Conservation (phyloP, 192 early-diverging fungal species). For the Entomortierella parvispora region DNA sequence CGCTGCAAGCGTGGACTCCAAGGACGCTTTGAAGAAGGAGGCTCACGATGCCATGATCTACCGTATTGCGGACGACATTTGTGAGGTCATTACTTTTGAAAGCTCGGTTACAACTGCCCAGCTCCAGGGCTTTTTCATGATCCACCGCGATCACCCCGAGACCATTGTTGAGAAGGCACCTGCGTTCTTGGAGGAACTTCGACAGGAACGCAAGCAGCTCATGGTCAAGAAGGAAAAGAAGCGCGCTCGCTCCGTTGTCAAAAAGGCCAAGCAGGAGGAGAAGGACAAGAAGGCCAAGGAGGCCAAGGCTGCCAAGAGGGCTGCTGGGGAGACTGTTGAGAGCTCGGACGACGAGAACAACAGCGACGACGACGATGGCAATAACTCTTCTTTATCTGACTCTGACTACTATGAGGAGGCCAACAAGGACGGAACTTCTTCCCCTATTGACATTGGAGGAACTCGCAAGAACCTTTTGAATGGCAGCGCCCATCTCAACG, state of each 20-base stretch:
- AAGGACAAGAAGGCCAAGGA: slow-evolving; percentile 34
- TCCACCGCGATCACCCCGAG: slow-evolving; percentile 49
- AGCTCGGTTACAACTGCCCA: slow-evolving; percentile 43
- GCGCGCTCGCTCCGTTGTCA: slow-evolving; percentile 21
- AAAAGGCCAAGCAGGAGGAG: slow-evolving; percentile 42
- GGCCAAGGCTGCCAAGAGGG: not conserved
- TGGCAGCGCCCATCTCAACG: too few relatives aligned
- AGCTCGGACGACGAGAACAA: not conserved
- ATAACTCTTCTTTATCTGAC: too few relatives aligned
- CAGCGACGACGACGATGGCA: too few relatives aligned
- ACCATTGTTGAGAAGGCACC: slow-evolving; percentile 35
- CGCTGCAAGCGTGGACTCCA: slow-evolving; percentile 8
- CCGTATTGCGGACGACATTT: slow-evolving; percentile 24
- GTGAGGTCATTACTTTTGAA: slow-evolving; percentile 22
- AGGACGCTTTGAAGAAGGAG: slow-evolving; percentile 42
- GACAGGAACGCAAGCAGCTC: slow-evolving; percentile 21
- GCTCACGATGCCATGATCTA: slow-evolving; percentile 39
- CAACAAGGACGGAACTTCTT: too few relatives aligned
- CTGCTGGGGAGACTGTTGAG: not conserved
- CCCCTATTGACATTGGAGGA: too few relatives aligned
- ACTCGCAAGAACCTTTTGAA: too few relatives aligned
- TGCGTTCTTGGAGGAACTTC: slow-evolving; percentile 34
- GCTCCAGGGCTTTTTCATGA: slow-evolving; percentile 52
- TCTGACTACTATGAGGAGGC: too few relatives aligned
- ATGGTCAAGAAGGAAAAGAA: slow-evolving; percentile 26